Evolutionary conservation across 495 filamentous ascomycete species (phyloP), one percentile per base, ranked within the genome.

Genomic region (Xylaria scruposa): DNA sequence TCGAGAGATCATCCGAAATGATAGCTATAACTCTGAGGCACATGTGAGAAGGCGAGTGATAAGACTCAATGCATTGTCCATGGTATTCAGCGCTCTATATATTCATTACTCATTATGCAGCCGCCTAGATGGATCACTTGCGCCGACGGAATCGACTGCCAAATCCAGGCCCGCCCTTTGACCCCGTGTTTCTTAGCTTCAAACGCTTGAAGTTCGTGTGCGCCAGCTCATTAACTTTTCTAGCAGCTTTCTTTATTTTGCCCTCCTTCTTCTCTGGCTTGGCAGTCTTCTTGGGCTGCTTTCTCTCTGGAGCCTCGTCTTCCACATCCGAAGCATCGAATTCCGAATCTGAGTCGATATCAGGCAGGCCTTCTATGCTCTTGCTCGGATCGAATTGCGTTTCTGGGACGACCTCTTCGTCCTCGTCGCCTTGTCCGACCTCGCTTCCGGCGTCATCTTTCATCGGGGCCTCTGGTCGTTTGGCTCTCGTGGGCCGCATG

Each of bases 191-290:
- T 76, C 85, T 87, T 74, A 97, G 89, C 83, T 97, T 97, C 73
- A 97, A 79, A 54, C 89, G 87, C 71, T 92, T 88, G 79, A 94
- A 97, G 76, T 97, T 97, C 29, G 92, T 88, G 82, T 95, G 90
- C 3, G 94, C 92, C 60, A 90, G 81, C 6, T 91, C 90, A 67
- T 89, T 92, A 60, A 94, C 84, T 81, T 93, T 97, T 72, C 89
- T 87, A 29, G 79, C 82, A 19, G 81, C 81, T 73, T 87, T 89
- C 78, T 90, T 90, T 29, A 90, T 85, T 67, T 84, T 80, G 8
- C 83, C 84, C 66, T 86, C 85, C 47, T 80, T 77, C 72, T 83
- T 83, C 33, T 70, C 75, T 15, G 75, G 75, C 61, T 78, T 78
- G 24, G 51, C 67, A 12, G n/a, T 36, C 69, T 59, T 69, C 40